These are phyloP conservation scores for Syncephalastrum racemosum DNA, from an alignment of 371 early-diverging fungal species.

Conservation along the genomic window DNA sequence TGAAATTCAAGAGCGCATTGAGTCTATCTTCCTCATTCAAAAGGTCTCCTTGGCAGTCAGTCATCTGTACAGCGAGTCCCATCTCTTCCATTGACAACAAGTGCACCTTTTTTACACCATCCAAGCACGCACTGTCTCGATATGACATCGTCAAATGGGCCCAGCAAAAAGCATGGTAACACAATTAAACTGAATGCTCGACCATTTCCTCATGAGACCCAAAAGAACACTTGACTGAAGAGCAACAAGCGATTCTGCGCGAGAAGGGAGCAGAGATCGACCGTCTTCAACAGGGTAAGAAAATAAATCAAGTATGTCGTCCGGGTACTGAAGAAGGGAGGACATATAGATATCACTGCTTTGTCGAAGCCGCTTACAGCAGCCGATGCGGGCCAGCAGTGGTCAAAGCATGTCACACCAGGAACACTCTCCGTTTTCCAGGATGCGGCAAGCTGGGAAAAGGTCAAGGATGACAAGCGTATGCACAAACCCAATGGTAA, in stretches of 20 bases:
- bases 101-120: no score
- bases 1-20: no score
- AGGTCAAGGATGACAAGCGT: no score
- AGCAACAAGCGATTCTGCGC: slow-evolving; percentile 39
- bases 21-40: no score
- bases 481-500: no score
- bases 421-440: slow-evolving; percentile 41
- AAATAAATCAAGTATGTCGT: neutral
- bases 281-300: slow-evolving; percentile 37
- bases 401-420: slow-evolving; percentile 49
- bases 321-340: neutral
- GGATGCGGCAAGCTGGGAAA: slow-evolving; percentile 41
- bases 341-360: slow-evolving; percentile 30
- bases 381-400: slow-evolving; percentile 19
- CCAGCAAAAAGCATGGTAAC: no score
- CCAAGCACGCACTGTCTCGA: no score
- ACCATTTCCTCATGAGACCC: neutral
- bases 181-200: no score
- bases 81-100: no score
- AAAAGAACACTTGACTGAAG: slow-evolving; percentile 40
- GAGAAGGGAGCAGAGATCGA: slow-evolving; percentile 44
- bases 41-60: no score
- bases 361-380: slow-evolving; percentile 35
- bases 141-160: no score
- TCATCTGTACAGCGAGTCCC: no score